Percentiles rank a stretch among this genome's conserved stretches.
These are phyloP conservation scores for Myxozyma geophila DNA, from an alignment of 805 yeast species.

Conservation along the genomic window DNA sequence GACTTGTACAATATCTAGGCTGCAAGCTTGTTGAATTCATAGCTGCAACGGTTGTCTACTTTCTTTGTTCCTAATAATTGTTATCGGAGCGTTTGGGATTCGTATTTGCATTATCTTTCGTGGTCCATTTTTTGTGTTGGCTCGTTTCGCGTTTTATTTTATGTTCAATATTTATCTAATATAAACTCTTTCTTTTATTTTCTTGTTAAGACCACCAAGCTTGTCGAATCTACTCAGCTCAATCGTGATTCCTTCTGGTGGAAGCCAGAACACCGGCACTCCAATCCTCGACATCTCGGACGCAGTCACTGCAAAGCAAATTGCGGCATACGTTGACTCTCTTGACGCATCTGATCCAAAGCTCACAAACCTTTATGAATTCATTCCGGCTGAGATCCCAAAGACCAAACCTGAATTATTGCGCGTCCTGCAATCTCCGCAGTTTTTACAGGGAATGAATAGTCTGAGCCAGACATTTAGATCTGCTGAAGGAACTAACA, in stretches of 20 bases:
- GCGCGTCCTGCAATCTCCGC: slow-evolving; percentile 54
- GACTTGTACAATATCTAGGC: no score
- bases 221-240: slow-evolving; percentile 27
- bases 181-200: slow-evolving; percentile 3
- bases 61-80: neutral
- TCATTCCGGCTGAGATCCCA: slow-evolving; percentile 52
- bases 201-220: slow-evolving; percentile 19
- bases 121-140: neutral
- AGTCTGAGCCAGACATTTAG: slow-evolving; percentile 52
- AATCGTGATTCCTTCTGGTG: slow-evolving; percentile 25
- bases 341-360: slow-evolving; percentile 42
- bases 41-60: neutral
- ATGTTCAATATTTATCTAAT: slow-evolving; percentile 15
- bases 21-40: neutral
- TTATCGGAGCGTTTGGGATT: slow-evolving; percentile 7
- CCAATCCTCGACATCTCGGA: slow-evolving; percentile 27
- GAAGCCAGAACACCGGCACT: neutral
- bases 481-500: slow-evolving; percentile 48
- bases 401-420: slow-evolving; percentile 49
- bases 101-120: slow-evolving; percentile 1
- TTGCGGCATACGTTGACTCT: slow-evolving; percentile 20
- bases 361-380: slow-evolving; percentile 46
- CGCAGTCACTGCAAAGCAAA: slow-evolving; percentile 21
- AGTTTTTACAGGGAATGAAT: slow-evolving; percentile 52
- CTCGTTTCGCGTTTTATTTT: neutral